Base-by-base conservation (phyloP, 2,329 filamentous ascomycete genomes). In the Cladosporium sp. region DNA sequence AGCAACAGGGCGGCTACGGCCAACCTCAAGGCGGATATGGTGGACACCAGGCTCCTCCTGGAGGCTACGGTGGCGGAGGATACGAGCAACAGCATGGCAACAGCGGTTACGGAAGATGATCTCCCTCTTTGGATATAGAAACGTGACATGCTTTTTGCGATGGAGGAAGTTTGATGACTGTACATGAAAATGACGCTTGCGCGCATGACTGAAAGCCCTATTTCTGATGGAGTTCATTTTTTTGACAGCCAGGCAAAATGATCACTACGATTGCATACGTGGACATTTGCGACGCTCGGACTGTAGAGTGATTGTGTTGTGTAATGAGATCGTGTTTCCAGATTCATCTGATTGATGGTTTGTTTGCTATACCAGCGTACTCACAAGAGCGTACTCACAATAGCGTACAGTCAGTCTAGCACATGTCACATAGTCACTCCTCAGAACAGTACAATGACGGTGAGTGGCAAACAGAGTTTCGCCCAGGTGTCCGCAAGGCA, bases 51-150 rank as follows among this genome's bases (percentile, higher is more conserved):
- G 34, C 63, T 36, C 57, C 30, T 14, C 65, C 67, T 34, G 69
- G 69, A 28, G 70, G 69, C 14, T 74, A 74, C 63, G 71, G 71
- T 14, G 64, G 64, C 4, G 58, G 59, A 18, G 65, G 65, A 5
- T 66, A 63, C 26, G 59, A 63, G 44, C 59, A 58, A 32, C 54
- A 62, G 60, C 60, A 62, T 21, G 66, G 65, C 49, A 63, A 59
- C 44, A 66, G 64, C 52, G 68, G 68, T 15, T 68, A 66, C 51
- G 67, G 68, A 47, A 66, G 65, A 26, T 36, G 54, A 68, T 34
- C 71, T 70, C 11, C 71, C 73, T 24, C 75, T 70, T 24, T 76
- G 74, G 73, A 70, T 70, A 70, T 74, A 65, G 57, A 47, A 32
- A 65, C 44, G 15, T 47, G 57, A 47, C n/a, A 10, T 18, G 59